phyloP scores from a whole-genome alignment of 2,329 filamentous ascomycete species.

The Neofusicoccum kwambonambiense region DNA sequence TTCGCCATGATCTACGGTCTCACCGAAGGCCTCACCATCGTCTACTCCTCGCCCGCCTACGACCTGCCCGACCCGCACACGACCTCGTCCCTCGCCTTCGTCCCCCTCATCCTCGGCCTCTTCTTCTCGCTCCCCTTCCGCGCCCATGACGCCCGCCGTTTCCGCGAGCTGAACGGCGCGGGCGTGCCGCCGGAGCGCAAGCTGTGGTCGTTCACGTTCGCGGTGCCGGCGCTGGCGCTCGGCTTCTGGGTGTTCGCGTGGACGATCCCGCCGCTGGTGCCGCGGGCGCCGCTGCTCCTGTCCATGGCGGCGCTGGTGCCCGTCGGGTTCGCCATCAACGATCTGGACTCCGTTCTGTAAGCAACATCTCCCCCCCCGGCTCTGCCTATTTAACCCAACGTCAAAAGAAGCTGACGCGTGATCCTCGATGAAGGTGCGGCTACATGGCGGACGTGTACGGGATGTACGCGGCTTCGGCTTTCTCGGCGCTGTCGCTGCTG shows the following conservation, averaged over 20 bases:
- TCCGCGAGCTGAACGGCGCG: neutral
- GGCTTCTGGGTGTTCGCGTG: slow-evolving; percentile 14
- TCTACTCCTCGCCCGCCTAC: neutral
- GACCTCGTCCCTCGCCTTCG: slow-evolving; percentile 7
- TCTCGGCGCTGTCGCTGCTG: slow-evolving; percentile 10
- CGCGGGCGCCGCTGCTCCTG: neutral
- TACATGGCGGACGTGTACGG: slow-evolving; percentile 17
- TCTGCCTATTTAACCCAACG: no score
- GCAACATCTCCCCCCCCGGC: neutral
- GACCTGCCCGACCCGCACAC: neutral
- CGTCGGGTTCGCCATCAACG: slow-evolving; percentile 17
- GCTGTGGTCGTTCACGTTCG: slow-evolving; percentile 1
- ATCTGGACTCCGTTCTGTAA: neutral
- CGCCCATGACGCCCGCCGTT: neutral
- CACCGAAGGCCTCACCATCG: slow-evolving; percentile 19
- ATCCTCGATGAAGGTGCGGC: neutral
- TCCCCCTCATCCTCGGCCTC: slow-evolving; percentile 8
- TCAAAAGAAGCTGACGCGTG: no score
- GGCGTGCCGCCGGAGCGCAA: slow-evolving; percentile 8
- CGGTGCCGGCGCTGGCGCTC: slow-evolving; percentile 9
- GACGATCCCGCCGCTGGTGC: slow-evolving; percentile 14
- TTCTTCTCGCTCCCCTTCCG: slow-evolving; percentile 11
- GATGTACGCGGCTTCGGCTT: slow-evolving; percentile 14
- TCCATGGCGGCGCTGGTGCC: slow-evolving; percentile 15
- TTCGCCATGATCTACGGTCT: slow-evolving; percentile 13